Percentiles rank a stretch among this genome's conserved stretches.
These are phyloP conservation scores for Lactarius tabidus DNA, from an alignment of 768 basidiomycete species.

Conservation along the genomic window DNA sequence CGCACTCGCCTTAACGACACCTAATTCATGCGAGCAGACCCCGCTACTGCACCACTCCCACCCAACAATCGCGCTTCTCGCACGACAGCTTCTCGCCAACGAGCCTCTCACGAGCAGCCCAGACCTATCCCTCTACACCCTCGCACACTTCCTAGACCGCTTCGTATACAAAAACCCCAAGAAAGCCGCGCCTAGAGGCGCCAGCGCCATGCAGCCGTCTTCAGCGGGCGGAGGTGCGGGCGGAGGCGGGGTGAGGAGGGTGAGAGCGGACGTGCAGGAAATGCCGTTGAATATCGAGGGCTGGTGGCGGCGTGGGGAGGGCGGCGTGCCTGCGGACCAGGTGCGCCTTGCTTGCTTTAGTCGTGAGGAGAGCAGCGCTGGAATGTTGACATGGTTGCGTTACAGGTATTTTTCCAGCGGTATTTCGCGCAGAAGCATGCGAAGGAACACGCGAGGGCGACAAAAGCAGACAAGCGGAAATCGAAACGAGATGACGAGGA, in stretches of 20 bases:
- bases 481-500: slow-evolving; percentile 35
- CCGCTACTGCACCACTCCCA: slow-evolving; percentile 86
- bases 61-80: slow-evolving; percentile 83
- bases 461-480: slow-evolving; percentile 47
- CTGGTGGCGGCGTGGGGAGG: slow-evolving; percentile 65
- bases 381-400: neutral
- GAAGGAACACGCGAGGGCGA: slow-evolving; percentile 45
- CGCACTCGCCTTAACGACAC: neutral
- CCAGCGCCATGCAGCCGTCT: slow-evolving; percentile 94
- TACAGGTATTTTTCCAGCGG: slow-evolving; percentile 84
- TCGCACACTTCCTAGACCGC: slow-evolving; percentile 92
- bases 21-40: slow-evolving; percentile 42
- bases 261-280: slow-evolving; percentile 53
- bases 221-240: slow-evolving; percentile 59
- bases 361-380: neutral
- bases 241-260: slow-evolving; percentile 71
- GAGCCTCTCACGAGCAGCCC: slow-evolving; percentile 76
- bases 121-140: slow-evolving; percentile 88
- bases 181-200: slow-evolving; percentile 63
- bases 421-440: slow-evolving; percentile 76
- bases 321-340: slow-evolving; percentile 85
- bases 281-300: slow-evolving; percentile 64
- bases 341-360: no score
- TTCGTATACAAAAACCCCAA: slow-evolving; percentile 98
- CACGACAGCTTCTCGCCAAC: slow-evolving; percentile 70